These are phyloP conservation scores for Ramalina intermedia DNA, from an alignment of 495 filamentous ascomycete genomes.

Conservation along the genomic window DNA sequence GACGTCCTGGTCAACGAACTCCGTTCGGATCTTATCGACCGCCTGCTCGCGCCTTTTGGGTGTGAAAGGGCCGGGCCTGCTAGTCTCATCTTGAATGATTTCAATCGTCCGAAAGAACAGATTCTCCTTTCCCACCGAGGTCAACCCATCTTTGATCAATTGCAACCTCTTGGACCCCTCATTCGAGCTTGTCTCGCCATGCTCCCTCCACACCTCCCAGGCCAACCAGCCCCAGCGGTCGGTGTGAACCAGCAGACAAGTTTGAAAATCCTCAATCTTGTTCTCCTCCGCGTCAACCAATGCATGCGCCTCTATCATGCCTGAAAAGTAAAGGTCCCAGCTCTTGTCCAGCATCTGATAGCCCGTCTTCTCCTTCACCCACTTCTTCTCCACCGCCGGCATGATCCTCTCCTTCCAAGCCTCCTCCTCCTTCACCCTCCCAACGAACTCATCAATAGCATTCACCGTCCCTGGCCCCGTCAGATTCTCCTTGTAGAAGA, in stretches of 20 bases:
- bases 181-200: conserved; percentile 25
- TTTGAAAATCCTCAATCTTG: conserved; percentile 41
- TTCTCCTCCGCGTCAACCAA: conserved; percentile 46
- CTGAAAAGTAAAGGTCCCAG: conserved; percentile 69
- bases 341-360: conserved; percentile 62
- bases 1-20: conserved; percentile 56
- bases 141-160: conserved; percentile 55
- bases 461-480: conserved; percentile 24
- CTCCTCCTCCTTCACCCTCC: conserved; percentile 12
- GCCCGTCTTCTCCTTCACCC: conserved; percentile 55
- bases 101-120: conserved; percentile 81
- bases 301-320: conserved; percentile 53
- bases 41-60: conserved; percentile 48
- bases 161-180: conserved; percentile 46
- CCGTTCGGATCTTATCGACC: conserved; percentile 47
- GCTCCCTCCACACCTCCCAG: conserved; percentile 28
- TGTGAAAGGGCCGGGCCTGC: conserved; percentile 56
- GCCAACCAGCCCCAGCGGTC: conserved; percentile 52
- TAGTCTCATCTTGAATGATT: conserved; percentile 68
- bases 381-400: conserved; percentile 47
- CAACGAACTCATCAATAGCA: conserved; percentile 25
- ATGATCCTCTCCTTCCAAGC: conserved; percentile 33
- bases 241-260: conserved; percentile 49
- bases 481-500: conserved; percentile 5
- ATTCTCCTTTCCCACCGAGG: conserved; percentile 60